A percentile compares a stretch with the other conserved stretches of the same genome.
phyloP scores from a whole-genome alignment of 2,329 filamentous ascomycete genomes.

The Aspergillus felis region DNA sequence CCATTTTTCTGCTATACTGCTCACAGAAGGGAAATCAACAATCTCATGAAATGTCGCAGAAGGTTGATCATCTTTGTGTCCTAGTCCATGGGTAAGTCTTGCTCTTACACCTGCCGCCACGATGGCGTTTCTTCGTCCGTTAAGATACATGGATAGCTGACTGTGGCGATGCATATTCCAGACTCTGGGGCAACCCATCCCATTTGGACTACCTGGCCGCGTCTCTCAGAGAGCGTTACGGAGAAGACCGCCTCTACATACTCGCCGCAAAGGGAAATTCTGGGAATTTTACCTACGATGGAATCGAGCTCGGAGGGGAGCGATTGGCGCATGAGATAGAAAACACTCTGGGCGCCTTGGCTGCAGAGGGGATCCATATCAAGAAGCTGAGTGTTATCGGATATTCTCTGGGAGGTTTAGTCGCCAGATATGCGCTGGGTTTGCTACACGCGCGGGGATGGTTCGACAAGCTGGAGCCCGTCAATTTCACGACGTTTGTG shows the following conservation, averaged over 20 bases:
- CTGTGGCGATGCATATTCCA: conserved; percentile 17
- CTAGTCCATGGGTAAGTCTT: conserved; percentile 56
- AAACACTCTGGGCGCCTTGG: conserved; percentile 51
- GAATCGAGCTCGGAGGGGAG: conserved; percentile 66
- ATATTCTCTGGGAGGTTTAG: conserved; percentile 83
- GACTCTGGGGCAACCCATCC: conserved; percentile 58
- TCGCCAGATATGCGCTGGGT: conserved; percentile 82
- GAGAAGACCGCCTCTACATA: conserved; percentile 52
- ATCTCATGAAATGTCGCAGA: conserved; percentile 3
- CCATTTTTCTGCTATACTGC: not conserved
- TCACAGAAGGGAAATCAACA: conserved; percentile 7
- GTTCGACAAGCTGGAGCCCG: conserved; percentile 73
- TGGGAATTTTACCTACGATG: conserved; percentile 60
- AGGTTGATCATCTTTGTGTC: conserved; percentile 56
- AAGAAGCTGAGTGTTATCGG: conserved; percentile 81
- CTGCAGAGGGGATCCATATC: conserved; percentile 64
- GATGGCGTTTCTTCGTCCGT: conserved; percentile 7
- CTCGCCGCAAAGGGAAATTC: conserved; percentile 54
- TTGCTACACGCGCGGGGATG: conserved; percentile 76
- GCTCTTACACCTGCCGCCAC: not conserved
- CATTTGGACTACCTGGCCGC: conserved; percentile 55
- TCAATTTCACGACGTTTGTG: conserved; percentile 94
- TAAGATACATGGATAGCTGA: not conserved
- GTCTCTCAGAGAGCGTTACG: conserved; percentile 48
- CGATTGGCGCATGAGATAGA: conserved; percentile 63